Conservation (phyloP, 176 grass and related monocot genomes). For the Carex kokanica region DNA sequence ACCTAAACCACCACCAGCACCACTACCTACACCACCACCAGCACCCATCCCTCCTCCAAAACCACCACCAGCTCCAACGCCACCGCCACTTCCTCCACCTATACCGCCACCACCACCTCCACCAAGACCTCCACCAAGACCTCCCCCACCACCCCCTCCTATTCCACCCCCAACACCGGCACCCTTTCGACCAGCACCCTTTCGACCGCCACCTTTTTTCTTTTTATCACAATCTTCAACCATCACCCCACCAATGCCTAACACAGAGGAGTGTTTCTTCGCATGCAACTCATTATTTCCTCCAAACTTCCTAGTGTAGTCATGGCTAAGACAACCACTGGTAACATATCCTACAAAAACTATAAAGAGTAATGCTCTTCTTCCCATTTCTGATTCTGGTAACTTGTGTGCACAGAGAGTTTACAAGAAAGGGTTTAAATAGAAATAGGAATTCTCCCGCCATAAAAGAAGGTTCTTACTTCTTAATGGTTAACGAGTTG, state of each 20-base stretch:
- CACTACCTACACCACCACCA: background rate
- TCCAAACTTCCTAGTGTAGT: slow-evolving; percentile 6
- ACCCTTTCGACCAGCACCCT: background rate
- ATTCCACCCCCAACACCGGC: background rate
- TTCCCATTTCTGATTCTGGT: slow-evolving; percentile 20
- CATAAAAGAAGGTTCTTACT: slow-evolving; percentile 19
- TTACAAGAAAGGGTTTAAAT: slow-evolving; percentile 16
- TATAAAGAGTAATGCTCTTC: slow-evolving; percentile 10
- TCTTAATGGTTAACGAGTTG: background rate
- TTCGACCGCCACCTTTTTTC: slow-evolving; percentile 1
- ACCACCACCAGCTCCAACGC: background rate
- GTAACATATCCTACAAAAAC: slow-evolving; percentile 16
- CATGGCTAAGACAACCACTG: slow-evolving; percentile 9
- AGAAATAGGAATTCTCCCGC: slow-evolving; percentile 31
- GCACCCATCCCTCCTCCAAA: slow-evolving; percentile 13
- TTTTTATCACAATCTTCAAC: slow-evolving; percentile 33
- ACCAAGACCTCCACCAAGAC: background rate
- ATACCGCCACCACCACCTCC: background rate
- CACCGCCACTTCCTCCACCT: background rate
- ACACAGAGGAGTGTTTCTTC: background rate
- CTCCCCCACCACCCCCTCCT: background rate
- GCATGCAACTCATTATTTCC: slow-evolving; percentile 1
- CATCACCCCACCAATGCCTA: background rate
- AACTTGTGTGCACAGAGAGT: background rate
- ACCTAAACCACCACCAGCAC: background rate